Evolutionary conservation across 2,329 filamentous ascomycete genomes (phyloP).

Genomic region (Rasamsonia emersonii): DNA sequence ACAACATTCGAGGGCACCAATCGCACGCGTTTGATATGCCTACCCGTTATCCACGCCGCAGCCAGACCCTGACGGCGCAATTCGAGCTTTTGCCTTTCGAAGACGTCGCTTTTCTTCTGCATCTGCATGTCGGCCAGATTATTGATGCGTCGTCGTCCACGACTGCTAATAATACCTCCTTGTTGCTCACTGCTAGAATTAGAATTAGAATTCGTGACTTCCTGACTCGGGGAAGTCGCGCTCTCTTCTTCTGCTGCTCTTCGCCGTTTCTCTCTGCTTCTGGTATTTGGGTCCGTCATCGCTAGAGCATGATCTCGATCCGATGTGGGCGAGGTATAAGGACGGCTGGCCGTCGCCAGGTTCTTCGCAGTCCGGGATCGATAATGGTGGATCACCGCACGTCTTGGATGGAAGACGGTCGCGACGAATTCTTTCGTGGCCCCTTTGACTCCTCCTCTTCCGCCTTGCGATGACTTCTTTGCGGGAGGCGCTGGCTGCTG

Average conservation of each 20-base stretch:
- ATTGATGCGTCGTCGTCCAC: background rate
- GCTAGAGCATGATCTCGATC: constrained; percentile 26
- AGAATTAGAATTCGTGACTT: background rate
- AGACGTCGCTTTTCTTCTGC: background rate
- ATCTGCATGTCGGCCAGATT: background rate
- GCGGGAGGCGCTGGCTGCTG: constrained; percentile 10
- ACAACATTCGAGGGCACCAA: constrained; percentile 23
- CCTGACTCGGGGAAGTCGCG: background rate
- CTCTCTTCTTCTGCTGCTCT: background rate
- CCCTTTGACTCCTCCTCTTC: constrained; percentile 10
- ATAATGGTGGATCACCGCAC: constrained; percentile 21
- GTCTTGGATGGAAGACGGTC: constrained; percentile 22
- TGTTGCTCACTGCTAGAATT: too few species aligned
- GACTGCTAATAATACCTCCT: too few species aligned
- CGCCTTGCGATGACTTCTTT: constrained; percentile 4
- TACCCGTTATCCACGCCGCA: constrained; percentile 30
- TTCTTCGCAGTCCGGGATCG: constrained; percentile 19
- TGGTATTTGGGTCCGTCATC: constrained; percentile 16
- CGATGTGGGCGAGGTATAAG: constrained; percentile 22
- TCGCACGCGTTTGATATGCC: constrained; percentile 29
- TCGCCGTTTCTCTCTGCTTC: constrained; percentile 11
- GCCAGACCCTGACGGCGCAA: constrained; percentile 25
- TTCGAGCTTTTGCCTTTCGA: constrained; percentile 14
- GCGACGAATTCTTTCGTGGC: constrained; percentile 11
- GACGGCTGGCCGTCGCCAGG: constrained; percentile 26